A percentile compares a stretch with the other conserved stretches of the same genome.
Conservation (phyloP, 768 basidiomycete species). For the Mycena chlorophos region DNA sequence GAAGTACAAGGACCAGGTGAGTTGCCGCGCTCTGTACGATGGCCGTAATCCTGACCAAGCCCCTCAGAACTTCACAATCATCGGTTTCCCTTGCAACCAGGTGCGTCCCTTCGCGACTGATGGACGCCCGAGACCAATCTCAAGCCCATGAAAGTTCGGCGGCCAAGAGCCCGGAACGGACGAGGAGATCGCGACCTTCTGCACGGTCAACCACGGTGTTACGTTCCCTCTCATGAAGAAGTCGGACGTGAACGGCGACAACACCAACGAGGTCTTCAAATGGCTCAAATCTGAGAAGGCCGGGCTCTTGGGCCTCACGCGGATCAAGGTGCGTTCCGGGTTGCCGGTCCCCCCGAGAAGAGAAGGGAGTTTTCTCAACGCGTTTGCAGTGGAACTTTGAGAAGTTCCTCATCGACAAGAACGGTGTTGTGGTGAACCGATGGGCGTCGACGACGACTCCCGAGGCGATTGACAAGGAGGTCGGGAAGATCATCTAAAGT, state of each 20-base stretch:
- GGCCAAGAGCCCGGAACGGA: conserved; percentile 85
- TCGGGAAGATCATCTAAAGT: conserved; percentile 52
- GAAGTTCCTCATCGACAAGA: conserved; percentile 80
- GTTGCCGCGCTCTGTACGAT: no score
- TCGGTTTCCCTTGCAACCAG: conserved; percentile 93
- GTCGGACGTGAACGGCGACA: conserved; percentile 88
- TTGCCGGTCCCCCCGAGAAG: not conserved
- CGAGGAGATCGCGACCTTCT: conserved; percentile 70
- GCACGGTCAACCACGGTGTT: conserved; percentile 82
- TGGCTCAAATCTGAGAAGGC: conserved; percentile 83
- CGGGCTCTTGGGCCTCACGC: conserved; percentile 65
- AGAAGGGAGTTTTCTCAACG: conserved; percentile 1
- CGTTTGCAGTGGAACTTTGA: conserved; percentile 96
- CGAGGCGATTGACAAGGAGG: conserved; percentile 57
- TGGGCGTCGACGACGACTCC: conserved; percentile 81
- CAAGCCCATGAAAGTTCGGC: conserved; percentile 57
- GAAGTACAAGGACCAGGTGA: conserved; percentile 77
- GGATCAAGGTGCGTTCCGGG: conserved; percentile 63
- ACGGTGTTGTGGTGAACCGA: conserved; percentile 71
- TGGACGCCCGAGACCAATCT: not conserved
- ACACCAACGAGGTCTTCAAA: conserved; percentile 79
- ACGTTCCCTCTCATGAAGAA: conserved; percentile 91
- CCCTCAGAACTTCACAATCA: conserved; percentile 70
- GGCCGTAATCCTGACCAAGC: no score
- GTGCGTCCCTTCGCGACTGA: conserved; percentile 33